Conservation (phyloP, 1,139 yeast species). For the Citeromyces hawaiiensis region DNA sequence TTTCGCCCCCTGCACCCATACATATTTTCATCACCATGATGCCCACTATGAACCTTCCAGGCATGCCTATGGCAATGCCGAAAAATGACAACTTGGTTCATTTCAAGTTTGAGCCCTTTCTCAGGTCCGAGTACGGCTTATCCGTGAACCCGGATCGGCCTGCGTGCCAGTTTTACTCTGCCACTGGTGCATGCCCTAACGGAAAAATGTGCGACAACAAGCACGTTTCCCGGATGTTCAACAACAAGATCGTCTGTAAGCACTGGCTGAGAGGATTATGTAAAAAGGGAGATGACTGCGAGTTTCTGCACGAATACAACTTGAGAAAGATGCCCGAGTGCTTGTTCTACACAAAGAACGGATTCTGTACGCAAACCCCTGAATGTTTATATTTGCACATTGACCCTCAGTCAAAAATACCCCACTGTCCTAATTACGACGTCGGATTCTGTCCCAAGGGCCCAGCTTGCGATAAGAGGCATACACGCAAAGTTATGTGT, state of each 20-base stretch:
- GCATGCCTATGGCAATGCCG: background rate
- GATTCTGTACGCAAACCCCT: constrained; percentile 87
- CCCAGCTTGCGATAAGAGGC: constrained; percentile 74
- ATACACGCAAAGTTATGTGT: constrained; percentile 66
- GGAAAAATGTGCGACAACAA: constrained; percentile 80
- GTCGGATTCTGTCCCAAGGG: constrained; percentile 92
- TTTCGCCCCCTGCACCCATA: constrained; percentile 1
- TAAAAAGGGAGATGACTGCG: constrained; percentile 94
- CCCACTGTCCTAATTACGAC: constrained; percentile 75
- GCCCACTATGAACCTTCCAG: background rate
- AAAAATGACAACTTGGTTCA: constrained; percentile 9
- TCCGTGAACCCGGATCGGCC: constrained; percentile 89
- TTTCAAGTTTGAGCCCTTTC: constrained; percentile 77
- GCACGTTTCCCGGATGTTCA: constrained; percentile 72
- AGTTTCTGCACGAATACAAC: constrained; percentile 90
- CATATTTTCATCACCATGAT: background rate
- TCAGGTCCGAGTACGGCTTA: constrained; percentile 68
- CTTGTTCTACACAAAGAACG: constrained; percentile 74
- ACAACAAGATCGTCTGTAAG: constrained; percentile 86
- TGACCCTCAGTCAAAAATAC: constrained; percentile 79
- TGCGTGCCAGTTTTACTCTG: constrained; percentile 62
- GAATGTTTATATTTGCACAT: constrained; percentile 90
- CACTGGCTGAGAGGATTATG: constrained; percentile 98
- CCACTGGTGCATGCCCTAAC: constrained; percentile 69
- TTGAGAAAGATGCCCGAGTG: constrained; percentile 96